phyloP scores from a whole-genome alignment of 2,329 filamentous ascomycete genomes.

The Stromatinia cepivora region DNA sequence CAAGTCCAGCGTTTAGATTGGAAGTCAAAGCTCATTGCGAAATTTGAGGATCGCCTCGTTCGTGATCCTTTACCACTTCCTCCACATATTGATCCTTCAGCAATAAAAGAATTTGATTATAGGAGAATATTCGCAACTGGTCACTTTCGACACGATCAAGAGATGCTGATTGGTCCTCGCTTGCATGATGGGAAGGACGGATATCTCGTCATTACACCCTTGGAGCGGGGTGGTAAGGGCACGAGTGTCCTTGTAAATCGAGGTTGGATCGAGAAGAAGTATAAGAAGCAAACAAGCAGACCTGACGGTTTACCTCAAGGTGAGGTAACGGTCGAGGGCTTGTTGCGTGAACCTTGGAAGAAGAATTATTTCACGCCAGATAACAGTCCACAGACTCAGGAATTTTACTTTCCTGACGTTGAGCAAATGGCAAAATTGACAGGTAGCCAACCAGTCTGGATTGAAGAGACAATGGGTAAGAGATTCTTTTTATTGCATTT shows the following conservation, averaged over 20 bases:
- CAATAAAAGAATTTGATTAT: constrained; percentile 88
- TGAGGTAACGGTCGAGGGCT: constrained; percentile 76
- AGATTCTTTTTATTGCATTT: constrained; percentile 32
- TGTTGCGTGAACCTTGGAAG: constrained; percentile 88
- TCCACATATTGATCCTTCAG: constrained; percentile 76
- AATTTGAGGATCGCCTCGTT: constrained; percentile 87
- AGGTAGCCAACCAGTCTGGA: constrained; percentile 86
- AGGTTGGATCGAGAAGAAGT: constrained; percentile 85
- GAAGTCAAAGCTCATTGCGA: constrained; percentile 91
- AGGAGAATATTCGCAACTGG: constrained; percentile 77
- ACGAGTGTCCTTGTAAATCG: constrained; percentile 83
- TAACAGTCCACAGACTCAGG: constrained; percentile 77
- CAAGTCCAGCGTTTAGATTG: constrained; percentile 89
- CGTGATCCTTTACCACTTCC: constrained; percentile 84
- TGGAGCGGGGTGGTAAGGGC: constrained; percentile 66
- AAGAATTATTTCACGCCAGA: constrained; percentile 97
- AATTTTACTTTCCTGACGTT: constrained; percentile 96
- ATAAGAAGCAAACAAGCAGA: constrained; percentile 63
- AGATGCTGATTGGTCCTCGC: constrained; percentile 94
- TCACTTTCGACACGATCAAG: constrained; percentile 77
- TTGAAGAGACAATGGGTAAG: constrained; percentile 91
- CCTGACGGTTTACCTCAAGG: constrained; percentile 65
- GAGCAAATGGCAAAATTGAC: constrained; percentile 82
- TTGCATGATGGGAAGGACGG: constrained; percentile 88
- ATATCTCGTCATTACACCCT: constrained; percentile 86